Evolutionary conservation across 257 asterid genomes (phyloP).

Genomic region (Solanum rostratum): DNA sequence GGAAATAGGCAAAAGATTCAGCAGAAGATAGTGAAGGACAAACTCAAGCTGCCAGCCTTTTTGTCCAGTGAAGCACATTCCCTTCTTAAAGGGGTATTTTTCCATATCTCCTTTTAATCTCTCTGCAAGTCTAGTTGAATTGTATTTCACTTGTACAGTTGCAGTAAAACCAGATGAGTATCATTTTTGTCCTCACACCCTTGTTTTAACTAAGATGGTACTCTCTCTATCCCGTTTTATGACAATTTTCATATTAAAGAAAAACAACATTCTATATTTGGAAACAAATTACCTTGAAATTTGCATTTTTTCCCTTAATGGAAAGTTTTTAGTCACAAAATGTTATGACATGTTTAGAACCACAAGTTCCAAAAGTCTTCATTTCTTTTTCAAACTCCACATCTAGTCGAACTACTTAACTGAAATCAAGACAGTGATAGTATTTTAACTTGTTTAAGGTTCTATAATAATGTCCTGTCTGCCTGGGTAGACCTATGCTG

Average conservation of each 20-base stretch:
- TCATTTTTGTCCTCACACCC: neutral
- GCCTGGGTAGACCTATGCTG: neutral
- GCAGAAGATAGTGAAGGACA: slow-evolving; percentile 47
- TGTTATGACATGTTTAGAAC: neutral
- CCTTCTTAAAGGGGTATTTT: slow-evolving; percentile 48
- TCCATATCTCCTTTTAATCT: neutral
- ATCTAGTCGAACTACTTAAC: neutral
- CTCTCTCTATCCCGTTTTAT: neutral
- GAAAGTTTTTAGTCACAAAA: neutral
- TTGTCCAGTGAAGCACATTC: slow-evolving; percentile 52
- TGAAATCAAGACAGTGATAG: neutral
- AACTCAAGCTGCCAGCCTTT: slow-evolving; percentile 44
- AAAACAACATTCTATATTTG: neutral
- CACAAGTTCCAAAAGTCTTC: neutral
- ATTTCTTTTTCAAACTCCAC: neutral
- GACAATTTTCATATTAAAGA: neutral
- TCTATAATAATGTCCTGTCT: neutral
- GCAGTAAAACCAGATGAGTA: neutral
- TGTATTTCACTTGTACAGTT: neutral
- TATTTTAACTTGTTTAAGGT: neutral
- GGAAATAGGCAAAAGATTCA: slow-evolving; percentile 50
- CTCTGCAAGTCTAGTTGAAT: neutral
- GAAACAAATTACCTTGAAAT: neutral
- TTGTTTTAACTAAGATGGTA: neutral
- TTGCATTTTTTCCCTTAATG: neutral